A percentile compares a stretch with the other conserved stretches of the same genome.
These are phyloP conservation scores for Botrytis aclada DNA, from an alignment of 2,329 filamentous ascomycete species.

Conservation along the genomic window DNA sequence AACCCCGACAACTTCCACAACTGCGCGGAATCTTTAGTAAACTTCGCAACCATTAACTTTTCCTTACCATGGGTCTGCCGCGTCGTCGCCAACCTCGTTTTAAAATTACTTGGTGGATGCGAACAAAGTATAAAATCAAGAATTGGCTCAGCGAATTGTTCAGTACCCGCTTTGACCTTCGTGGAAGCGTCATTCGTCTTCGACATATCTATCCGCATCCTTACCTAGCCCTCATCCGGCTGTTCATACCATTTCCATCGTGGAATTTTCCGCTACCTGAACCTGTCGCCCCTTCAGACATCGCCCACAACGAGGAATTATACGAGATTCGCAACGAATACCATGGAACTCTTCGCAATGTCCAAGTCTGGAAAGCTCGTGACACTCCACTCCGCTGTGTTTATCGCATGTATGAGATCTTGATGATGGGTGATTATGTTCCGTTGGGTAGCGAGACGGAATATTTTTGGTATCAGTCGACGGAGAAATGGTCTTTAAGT, in stretches of 20 bases:
- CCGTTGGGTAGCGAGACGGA: neutral
- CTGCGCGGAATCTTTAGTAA: neutral
- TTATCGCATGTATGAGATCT: conserved; percentile 8
- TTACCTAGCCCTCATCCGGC: rapidly evolving
- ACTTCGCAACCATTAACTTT: neutral
- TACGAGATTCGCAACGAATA: neutral
- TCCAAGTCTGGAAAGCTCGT: neutral
- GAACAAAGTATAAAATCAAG: neutral
- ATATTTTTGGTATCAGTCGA: neutral
- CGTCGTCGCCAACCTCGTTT: neutral
- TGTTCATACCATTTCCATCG: neutral
- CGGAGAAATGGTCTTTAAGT: neutral
- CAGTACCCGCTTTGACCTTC: neutral
- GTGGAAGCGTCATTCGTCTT: neutral
- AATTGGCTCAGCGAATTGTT: neutral
- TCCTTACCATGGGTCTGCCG: neutral
- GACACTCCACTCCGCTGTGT: neutral
- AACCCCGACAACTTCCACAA: neutral
- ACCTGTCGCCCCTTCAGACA: neutral
- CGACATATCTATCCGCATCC: neutral
- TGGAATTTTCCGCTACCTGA: neutral
- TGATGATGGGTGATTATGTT: neutral
- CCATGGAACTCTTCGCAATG: neutral
- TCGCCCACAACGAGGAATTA: neutral
- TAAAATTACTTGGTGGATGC: neutral